Evolutionary conservation across 176 grass and related monocot genomes (phyloP), one percentile per base, ranked within the genome.

Genomic region (Avena insularis): DNA sequence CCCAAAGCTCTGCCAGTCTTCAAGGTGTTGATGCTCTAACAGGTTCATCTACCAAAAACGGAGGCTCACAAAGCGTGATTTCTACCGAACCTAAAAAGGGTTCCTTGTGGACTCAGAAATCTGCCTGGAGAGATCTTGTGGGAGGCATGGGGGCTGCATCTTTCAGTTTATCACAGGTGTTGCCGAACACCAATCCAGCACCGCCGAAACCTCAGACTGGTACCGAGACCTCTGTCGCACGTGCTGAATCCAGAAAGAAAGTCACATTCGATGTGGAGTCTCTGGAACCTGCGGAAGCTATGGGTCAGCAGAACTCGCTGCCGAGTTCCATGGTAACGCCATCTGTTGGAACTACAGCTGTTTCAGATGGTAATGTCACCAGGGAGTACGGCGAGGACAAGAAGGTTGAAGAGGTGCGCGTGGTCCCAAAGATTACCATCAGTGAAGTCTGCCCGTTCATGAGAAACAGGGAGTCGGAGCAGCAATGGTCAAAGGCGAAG

Each of bases 361-460:
- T 3, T 49, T 82, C 56, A 43, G 80, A 40, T 21, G 47, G 56
- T 4, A 20, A 79, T 83, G 63, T 54, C 8, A 69, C 49, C 20
- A 31, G 65, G 27, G 80, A 83, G 56, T 40, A 9, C 4, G 62
- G 67, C 15, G 40, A 86, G 38, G 79, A 45, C 25, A 83, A 61
- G 58, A 75, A 89, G 55, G 54, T 63, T 21, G 78, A 85, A 79
- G 72, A 88, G 63, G 73, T 33, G 45, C 89, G 87, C 74, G 81
- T 87, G 70, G 80, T 92, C 69, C 90, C 92, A 33, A 99, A 96
- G 82, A 85, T 99, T 53, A 94, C 57, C 57, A 82, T 99, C 1
- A 86, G 92, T 17, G 92, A 99, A 87, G 97, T 99, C 35, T 99
- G 92, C 75, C 90, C 94, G 54, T 99, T 93, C 83, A 99, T 99